Percentiles rank a stretch among this genome's conserved stretches.
These are phyloP conservation scores for Maudiozyma saulgeensis DNA, from an alignment of 805 yeast genomes.

Conservation along the genomic window DNA sequence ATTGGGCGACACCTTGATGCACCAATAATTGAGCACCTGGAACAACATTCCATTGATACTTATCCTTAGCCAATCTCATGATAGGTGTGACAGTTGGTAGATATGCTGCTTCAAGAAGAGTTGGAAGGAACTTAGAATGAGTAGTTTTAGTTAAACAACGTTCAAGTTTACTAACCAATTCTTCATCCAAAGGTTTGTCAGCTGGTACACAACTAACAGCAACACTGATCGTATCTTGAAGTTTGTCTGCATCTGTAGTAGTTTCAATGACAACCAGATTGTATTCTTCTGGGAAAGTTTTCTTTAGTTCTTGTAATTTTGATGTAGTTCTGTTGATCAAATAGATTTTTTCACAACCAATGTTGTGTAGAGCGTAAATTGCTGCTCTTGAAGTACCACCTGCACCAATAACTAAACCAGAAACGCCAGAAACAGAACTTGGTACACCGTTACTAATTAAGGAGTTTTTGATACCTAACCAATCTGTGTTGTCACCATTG, in stretches of 20 bases:
- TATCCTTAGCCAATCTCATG: constrained; percentile 62
- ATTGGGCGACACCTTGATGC: constrained; percentile 87
- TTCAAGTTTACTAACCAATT: constrained; percentile 40
- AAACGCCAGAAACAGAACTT: constrained; percentile 28
- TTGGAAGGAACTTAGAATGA: constrained; percentile 37
- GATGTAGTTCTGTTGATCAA: constrained; percentile 70
- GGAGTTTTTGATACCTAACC: constrained; percentile 77
- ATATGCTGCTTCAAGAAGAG: constrained; percentile 86
- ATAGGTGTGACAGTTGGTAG: constrained; percentile 81
- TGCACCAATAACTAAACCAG: constrained; percentile 85
- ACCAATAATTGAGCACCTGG: constrained; percentile 90
- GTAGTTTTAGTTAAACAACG: constrained; percentile 36
- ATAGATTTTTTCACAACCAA: constrained; percentile 73
- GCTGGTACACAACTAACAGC: constrained; percentile 81
- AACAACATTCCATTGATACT: constrained; percentile 66
- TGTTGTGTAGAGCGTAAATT: constrained; percentile 64
- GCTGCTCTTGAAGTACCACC: constrained; percentile 98
- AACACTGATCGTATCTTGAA: constrained; percentile 40
- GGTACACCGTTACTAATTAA: constrained; percentile 56
- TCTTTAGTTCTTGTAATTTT: constrained; percentile 50
- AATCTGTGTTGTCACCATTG: constrained; percentile 88
- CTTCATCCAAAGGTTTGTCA: constrained; percentile 54
- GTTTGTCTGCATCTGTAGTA: constrained; percentile 34
- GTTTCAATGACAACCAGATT: constrained; percentile 50
- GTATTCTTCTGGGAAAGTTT: constrained; percentile 49